These are phyloP conservation scores for Cladophialophora bantiana DNA, from an alignment of 2,329 filamentous ascomycete species.

Conservation along the genomic window DNA sequence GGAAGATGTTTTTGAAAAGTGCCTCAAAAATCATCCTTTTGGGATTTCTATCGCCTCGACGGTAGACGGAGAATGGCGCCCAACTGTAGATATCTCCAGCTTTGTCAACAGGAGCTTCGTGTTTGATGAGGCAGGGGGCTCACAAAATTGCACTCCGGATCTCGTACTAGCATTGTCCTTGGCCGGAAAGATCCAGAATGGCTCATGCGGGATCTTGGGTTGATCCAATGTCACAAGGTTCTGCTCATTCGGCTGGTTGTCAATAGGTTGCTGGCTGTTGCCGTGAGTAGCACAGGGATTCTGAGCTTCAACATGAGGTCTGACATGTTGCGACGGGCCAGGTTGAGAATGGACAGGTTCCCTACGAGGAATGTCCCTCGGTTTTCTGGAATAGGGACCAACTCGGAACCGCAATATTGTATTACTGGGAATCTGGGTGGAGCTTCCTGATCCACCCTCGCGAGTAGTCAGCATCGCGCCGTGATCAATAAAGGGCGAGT, in stretches of 20 bases:
- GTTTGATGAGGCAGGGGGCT: not conserved
- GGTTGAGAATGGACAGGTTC: not conserved
- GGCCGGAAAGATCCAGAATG: not conserved
- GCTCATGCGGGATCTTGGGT: not conserved
- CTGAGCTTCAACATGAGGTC: not conserved
- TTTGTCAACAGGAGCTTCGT: not conserved
- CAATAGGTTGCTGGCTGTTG: not conserved
- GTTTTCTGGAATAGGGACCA: not conserved
- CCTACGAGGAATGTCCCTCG: not conserved
- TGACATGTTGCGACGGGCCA: not conserved
- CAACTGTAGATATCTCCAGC: conserved; percentile 1
- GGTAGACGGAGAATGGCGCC: not conserved
- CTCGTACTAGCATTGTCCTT: not conserved
- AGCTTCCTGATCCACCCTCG: not conserved
- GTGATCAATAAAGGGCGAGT: not conserved
- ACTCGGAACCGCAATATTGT: not conserved
- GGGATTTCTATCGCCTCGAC: not conserved
- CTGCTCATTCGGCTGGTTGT: not conserved
- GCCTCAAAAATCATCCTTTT: not conserved
- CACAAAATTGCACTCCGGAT: not conserved
- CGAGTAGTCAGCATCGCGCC: not conserved
- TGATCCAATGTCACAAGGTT: not conserved
- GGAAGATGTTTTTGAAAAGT: not conserved
- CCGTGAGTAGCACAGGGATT: not conserved
- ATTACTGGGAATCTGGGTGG: not conserved